phyloP scores from a whole-genome alignment of 2,329 filamentous ascomycete genomes.

The Aspergillus aculeatus region DNA sequence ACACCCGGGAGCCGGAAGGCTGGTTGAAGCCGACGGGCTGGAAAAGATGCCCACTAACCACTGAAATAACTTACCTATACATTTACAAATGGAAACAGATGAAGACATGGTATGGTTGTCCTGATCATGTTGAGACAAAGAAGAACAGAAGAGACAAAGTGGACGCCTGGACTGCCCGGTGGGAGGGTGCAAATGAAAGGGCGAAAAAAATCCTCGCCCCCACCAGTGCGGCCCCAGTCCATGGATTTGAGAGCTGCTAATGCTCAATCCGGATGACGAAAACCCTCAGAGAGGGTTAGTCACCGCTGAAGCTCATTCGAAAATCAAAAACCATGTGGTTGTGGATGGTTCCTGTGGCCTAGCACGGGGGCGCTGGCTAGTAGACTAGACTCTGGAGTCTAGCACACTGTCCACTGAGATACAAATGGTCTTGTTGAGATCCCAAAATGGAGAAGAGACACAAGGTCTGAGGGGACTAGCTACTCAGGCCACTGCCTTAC shows the following conservation, averaged over 20 bases:
- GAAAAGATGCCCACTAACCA: not conserved
- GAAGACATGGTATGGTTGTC: not conserved
- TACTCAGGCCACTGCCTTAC: no score
- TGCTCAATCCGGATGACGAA: not conserved
- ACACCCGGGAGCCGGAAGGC: not conserved
- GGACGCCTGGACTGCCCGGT: constrained; percentile 1
- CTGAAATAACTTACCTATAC: not conserved
- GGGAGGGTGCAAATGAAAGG: constrained; percentile 1
- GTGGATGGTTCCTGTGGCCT: not conserved
- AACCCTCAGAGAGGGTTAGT: constrained; percentile 2
- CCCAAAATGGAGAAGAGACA: not conserved
- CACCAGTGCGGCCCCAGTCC: constrained; percentile 15
- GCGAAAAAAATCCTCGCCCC: constrained; percentile 10
- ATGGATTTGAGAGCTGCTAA: constrained; percentile 15
- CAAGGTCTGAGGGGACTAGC: no score
- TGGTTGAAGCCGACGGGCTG: constrained; percentile 1
- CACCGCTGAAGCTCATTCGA: constrained; percentile 1
- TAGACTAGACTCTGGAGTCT: not conserved
- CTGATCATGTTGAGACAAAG: constrained; percentile 1
- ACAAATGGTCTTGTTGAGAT: not conserved
- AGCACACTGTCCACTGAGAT: not conserved
- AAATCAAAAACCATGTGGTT: constrained; percentile 2
- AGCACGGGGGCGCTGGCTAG: not conserved
- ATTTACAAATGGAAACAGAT: not conserved
- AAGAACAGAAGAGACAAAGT: constrained; percentile 3